Evolutionary conservation across 2,329 filamentous ascomycete species (phyloP).

Genomic region (Trichoderma atroviride): DNA sequence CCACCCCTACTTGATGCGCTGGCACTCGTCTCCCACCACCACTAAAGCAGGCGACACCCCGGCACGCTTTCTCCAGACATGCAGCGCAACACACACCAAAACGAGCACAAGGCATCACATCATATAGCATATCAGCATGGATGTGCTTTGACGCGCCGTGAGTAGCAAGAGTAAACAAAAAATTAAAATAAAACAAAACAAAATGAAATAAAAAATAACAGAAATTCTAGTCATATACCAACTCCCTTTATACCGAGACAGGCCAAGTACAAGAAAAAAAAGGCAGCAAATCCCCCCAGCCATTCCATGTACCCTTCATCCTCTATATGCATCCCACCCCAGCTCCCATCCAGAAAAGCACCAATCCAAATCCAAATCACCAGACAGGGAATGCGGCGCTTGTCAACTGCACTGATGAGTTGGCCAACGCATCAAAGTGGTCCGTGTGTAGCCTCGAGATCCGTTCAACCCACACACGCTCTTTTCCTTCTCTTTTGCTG

Average conservation of each 20-base stretch:
- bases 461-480: constrained; percentile 25
- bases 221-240: too few species aligned
- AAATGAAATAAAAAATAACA: too few species aligned
- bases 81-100: background rate
- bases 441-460: constrained; percentile 44
- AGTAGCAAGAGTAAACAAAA: too few species aligned
- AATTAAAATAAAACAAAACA: too few species aligned
- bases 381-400: constrained; percentile 35
- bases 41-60: background rate
- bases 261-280: too few species aligned
- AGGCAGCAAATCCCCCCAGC: too few species aligned
- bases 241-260: too few species aligned
- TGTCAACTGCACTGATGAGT: constrained; percentile 49
- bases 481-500: background rate
- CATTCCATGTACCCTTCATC: background rate
- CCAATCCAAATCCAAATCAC: constrained; percentile 26
- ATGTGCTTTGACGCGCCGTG: background rate
- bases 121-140: constrained; percentile 1
- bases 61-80: background rate
- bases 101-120: background rate
- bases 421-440: constrained; percentile 48
- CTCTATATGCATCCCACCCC: background rate
- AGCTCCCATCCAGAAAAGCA: constrained; percentile 8
- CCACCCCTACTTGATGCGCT: constrained; percentile 31
- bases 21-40: constrained; percentile 24